Evolutionary conservation across 2,329 filamentous ascomycete species (phyloP).

Genomic region (Blastomyces parvus): DNA sequence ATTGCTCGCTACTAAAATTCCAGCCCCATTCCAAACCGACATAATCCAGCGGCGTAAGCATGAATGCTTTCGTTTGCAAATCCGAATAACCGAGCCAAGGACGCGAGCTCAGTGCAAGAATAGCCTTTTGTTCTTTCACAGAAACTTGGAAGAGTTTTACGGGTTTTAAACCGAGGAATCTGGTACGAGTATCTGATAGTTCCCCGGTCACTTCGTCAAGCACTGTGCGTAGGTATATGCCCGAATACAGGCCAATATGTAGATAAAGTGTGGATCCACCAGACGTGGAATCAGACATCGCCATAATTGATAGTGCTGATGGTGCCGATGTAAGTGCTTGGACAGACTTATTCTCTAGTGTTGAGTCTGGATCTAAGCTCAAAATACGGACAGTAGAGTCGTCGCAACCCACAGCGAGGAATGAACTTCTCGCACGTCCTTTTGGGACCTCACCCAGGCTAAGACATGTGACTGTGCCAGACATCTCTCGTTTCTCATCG

Average conservation of each 20-base stretch:
- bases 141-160: constrained; percentile 88
- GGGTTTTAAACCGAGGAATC: constrained; percentile 84
- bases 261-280: constrained; percentile 84
- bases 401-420: constrained; percentile 91
- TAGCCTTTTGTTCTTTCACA: constrained; percentile 72
- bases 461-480: constrained; percentile 87
- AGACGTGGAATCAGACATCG: constrained; percentile 88
- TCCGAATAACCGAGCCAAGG: constrained; percentile 97
- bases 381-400: constrained; percentile 92
- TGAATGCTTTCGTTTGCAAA: constrained; percentile 74
- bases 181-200: constrained; percentile 84
- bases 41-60: constrained; percentile 86
- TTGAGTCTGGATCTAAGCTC: constrained; percentile 80
- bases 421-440: constrained; percentile 79
- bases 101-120: constrained; percentile 81
- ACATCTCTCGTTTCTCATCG: constrained; percentile 90
- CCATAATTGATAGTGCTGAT: constrained; percentile 79
- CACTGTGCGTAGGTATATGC: constrained; percentile 90
- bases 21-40: constrained; percentile 83
- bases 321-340: constrained; percentile 87
- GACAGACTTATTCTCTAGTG: constrained; percentile 85
- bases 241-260: constrained; percentile 90
- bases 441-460: constrained; percentile 88
- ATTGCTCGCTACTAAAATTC: constrained; percentile 94
- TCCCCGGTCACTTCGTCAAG: constrained; percentile 94